Evolutionary conservation across 257 asterid species (phyloP).

Genomic region (Verbascum thapsus): DNA sequence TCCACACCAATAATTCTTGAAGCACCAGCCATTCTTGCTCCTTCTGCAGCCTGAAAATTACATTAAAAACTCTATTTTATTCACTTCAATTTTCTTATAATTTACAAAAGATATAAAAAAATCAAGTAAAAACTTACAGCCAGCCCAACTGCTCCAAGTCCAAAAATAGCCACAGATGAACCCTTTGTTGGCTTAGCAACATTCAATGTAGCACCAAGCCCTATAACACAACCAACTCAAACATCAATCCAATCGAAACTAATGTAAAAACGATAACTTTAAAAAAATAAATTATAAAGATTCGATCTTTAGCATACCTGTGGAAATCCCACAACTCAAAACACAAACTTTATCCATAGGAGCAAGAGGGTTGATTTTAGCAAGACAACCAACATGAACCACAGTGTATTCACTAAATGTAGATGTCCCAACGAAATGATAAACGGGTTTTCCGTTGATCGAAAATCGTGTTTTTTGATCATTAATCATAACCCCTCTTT

Average conservation of each 20-base stretch:
- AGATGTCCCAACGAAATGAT: slow-evolving; percentile 78
- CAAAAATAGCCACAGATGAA: slow-evolving; percentile 67
- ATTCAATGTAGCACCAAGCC: slow-evolving; percentile 84
- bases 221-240: slow-evolving; percentile 34
- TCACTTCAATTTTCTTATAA: neutral
- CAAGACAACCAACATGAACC: slow-evolving; percentile 75
- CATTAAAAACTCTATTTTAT: neutral
- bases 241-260: neutral
- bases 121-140: slow-evolving; percentile 47
- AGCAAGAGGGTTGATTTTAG: slow-evolving; percentile 71
- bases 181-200: slow-evolving; percentile 78
- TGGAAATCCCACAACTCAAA: slow-evolving; percentile 81
- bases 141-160: slow-evolving; percentile 82
- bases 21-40: slow-evolving; percentile 83
- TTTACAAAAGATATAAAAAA: neutral
- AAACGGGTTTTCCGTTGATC: slow-evolving; percentile 69
- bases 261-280: neutral
- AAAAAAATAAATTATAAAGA: neutral
- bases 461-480: slow-evolving; percentile 69
- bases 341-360: slow-evolving; percentile 84
- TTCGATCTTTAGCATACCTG: slow-evolving; percentile 45
- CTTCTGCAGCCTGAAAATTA: slow-evolving; percentile 70
- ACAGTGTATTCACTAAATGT: slow-evolving; percentile 82
- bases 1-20: slow-evolving; percentile 78
- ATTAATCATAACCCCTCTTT: slow-evolving; percentile 67